Conservation (phyloP, 805 yeast genomes). For the Pichia deserticola region DNA sequence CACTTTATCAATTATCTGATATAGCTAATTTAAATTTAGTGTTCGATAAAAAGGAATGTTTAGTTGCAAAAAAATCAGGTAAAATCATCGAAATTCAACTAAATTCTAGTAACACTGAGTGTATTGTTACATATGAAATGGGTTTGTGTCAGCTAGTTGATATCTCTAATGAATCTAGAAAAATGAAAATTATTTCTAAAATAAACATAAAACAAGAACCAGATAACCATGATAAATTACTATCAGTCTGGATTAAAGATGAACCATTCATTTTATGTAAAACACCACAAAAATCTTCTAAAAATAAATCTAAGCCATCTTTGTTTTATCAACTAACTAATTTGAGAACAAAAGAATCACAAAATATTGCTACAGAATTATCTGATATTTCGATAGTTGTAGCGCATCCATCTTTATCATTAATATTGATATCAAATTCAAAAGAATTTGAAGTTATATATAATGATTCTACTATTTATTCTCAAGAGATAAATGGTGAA, state of each 20-base stretch:
- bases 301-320: background rate
- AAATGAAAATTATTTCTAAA: conserved; percentile 3
- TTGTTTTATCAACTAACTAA: background rate
- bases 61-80: background rate
- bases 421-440: conserved; percentile 1
- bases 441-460: conserved; percentile 6
- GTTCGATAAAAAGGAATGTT: background rate
- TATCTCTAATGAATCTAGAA: background rate
- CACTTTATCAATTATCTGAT: background rate
- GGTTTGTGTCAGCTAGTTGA: conserved; percentile 9
- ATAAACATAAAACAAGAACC: background rate
- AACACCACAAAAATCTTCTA: background rate
- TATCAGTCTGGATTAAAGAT: conserved; percentile 8
- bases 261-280: conserved; percentile 4
- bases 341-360: conserved; percentile 5
- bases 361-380: background rate
- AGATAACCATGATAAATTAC: background rate
- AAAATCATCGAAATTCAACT: background rate
- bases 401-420: conserved; percentile 13
- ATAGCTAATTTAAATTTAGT: background rate
- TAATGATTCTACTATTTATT: conserved; percentile 5
- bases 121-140: conserved; percentile 1
- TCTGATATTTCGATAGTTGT: background rate
- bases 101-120: background rate
- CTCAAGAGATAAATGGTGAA: background rate